Evolutionary conservation across 2,329 filamentous ascomycete genomes (phyloP).

Genomic region (Sclerotiophoma versabilis): DNA sequence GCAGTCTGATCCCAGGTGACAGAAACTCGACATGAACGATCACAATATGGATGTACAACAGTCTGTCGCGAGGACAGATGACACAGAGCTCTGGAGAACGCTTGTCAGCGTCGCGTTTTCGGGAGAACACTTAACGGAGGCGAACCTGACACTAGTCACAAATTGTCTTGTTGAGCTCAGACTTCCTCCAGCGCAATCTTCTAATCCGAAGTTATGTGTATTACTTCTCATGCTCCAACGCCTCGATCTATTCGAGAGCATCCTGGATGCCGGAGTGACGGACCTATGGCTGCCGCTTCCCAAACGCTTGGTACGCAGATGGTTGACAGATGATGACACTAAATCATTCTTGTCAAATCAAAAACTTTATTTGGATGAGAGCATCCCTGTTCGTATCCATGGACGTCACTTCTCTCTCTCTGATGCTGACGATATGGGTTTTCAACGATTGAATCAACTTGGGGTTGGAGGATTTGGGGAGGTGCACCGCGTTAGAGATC

Average conservation of each 20-base stretch:
- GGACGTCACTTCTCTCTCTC: neutral
- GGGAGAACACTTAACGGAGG: too few species aligned
- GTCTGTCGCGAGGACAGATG: too few species aligned
- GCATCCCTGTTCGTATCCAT: neutral
- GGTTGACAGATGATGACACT: neutral
- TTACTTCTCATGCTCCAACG: too few species aligned
- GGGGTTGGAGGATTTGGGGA: constrained; percentile 7
- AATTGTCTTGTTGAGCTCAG: too few species aligned
- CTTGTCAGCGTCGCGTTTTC: too few species aligned
- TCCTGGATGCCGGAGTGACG: neutral
- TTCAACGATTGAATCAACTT: neutral
- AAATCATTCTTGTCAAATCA: neutral
- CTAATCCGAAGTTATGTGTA: too few species aligned
- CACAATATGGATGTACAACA: too few species aligned
- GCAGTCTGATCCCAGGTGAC: too few species aligned
- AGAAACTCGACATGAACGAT: too few species aligned
- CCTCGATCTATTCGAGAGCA: neutral
- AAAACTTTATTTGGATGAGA: neutral
- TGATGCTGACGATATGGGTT: neutral
- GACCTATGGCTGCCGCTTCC: constrained; percentile 7
- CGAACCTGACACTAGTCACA: too few species aligned
- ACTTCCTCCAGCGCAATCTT: too few species aligned
- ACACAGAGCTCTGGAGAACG: too few species aligned
- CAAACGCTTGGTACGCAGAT: neutral
- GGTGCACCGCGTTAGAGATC: neutral